Base-by-base conservation (phyloP, 805 yeast genomes). In the Phaffomyces antillensis region DNA sequence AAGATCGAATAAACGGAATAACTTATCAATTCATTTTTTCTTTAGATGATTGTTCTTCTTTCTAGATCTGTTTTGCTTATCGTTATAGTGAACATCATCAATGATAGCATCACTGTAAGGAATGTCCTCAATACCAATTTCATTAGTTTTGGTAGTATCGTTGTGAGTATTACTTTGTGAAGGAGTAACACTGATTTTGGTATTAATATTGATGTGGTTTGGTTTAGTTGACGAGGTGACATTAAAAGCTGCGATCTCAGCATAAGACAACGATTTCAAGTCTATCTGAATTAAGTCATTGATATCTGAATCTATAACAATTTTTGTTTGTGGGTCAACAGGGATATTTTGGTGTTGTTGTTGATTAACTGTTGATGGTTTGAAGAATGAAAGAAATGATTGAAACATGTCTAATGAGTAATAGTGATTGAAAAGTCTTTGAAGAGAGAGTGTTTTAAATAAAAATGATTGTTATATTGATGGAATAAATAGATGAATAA, bases 261-360 rank as follows among this genome's bases (percentile, higher is more conserved):
- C 79, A 54, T 76, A 76, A 9, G 79, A 72, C 53, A 75, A 58
- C 44, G 70, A 66, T 43, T 77, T 70, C 36, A 73, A 57, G 40
- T 68, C 67, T 43, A 76, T 70, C 42, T 66, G 69, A 23, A 76
- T 66, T 52, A 71, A 75, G 42, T 69, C 78, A 42, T 63, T 70
- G 11, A 59, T 65, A 16, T 37, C 38, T 32, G 40, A 30, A 25
- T 51, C 45, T 43, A 50, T 42, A 13, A 53, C 43, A 32, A 53
- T 55, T 37, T 43, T 47, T 20, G 18, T 20, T 31, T 26, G 33
- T 16, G 32, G 15, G 23, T 32, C 25, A 15, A 17, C 28, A 23
- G 39, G 13, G 31, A 28, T 28, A 28, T 28, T 28, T 28, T 28
- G 30, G 11, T 28, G 30, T 28, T 24, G 31, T 6, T 36, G 39